Evolutionary conservation across 2,329 filamentous ascomycete genomes (phyloP), one percentile per base, ranked within the genome.

Genomic region (Knufia fluminis): DNA sequence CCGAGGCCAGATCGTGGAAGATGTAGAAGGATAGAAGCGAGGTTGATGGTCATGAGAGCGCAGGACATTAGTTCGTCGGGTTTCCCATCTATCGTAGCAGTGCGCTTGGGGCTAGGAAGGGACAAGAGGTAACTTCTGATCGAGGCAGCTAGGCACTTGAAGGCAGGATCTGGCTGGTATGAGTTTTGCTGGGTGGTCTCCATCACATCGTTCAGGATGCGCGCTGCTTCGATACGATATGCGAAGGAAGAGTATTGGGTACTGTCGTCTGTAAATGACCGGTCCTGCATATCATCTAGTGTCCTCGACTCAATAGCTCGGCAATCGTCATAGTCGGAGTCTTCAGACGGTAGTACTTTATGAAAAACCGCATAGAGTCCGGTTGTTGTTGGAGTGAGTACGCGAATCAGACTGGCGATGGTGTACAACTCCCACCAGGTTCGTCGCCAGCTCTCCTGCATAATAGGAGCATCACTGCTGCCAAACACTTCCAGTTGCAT

Each of bases 351-450:
- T 2, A 95, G 72, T 1, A 76, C 77, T 2, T 88, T 85, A 58
- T 86, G 80, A 12, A 79, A 75, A 4, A 38, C 26, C 86, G 86
- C 49, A 79, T 83, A 36, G 84, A 83, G 53, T 79, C 77, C 85
- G 86, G 57, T 14, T 51, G 57, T 24, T 59, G 61, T 14, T 54
- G 59, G 19, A 60, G 59, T 14, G 53, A 56, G 49, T 54, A 86
- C 86, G 3, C 87, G 86, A 57, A 94, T 76, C 76, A 94, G 84
- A 48, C 84, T 86, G 62, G 94, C 88, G 12, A 87, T 77, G n/a
- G 86, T 77, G 61, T 83, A 91, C 33, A 86, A 60, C 59, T 79
- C 88, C 90, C 90, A 96, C 89, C 89, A 96, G 1, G 89, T 96
- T 51, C 90, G 76, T 16, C 88, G 78, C 78, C 87, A 84, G 63